Base-by-base conservation (phyloP, 108 stramenopile species). In the Stephanodiscus triporus region DNA sequence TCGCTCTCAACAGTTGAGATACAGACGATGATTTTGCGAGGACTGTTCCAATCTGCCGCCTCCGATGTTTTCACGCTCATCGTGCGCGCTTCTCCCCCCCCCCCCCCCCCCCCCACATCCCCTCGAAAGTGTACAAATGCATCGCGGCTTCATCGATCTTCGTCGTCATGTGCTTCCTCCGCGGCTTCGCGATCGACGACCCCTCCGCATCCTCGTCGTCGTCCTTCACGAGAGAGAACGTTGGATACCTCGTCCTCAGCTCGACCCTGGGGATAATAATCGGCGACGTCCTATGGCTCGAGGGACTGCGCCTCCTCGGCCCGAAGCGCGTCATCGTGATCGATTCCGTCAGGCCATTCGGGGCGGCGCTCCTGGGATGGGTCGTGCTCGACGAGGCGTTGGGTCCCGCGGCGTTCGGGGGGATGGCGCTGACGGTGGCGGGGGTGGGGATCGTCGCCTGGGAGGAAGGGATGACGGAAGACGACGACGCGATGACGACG, bases 311-410 rank as follows among this genome's bases (percentile, higher is more conserved):
- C 50, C 27, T 91, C 26, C 57, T 97, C 40, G 93, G 96, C 7
- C 89, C 96, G n/a, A 80, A 86, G 23, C 86, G 81, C 32, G 88
- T 95, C 5, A 89, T 97, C 61, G 78, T 94, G 34, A 79, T 94
- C 27, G 96, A 97, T 72, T 86, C 86, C 1, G 32, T 91, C 0
- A 95, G 95, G 54, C 96, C 96, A 6, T 95, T 97, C 72, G 71
- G 87, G 54, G 93, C 93, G 11, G 86, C 92, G 30, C 58, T 93
- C 16, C n/a, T 95, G 22, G 96, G 96, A 40, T 62, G 75, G n/a
- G 20, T 81, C 10, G 50, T 91, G 13, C 70, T 96, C 63, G 78
- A 62, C 16, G 95, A 96, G 54, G 66, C 26, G 13, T 56, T 97
- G 34, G 48, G 49, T 47, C 14, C 56, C 8, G 20, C 63, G 22